A percentile compares a stretch with the other conserved stretches of the same genome.
phyloP scores from a whole-genome alignment of 495 filamentous ascomycete species.

The Xylaria venustula region DNA sequence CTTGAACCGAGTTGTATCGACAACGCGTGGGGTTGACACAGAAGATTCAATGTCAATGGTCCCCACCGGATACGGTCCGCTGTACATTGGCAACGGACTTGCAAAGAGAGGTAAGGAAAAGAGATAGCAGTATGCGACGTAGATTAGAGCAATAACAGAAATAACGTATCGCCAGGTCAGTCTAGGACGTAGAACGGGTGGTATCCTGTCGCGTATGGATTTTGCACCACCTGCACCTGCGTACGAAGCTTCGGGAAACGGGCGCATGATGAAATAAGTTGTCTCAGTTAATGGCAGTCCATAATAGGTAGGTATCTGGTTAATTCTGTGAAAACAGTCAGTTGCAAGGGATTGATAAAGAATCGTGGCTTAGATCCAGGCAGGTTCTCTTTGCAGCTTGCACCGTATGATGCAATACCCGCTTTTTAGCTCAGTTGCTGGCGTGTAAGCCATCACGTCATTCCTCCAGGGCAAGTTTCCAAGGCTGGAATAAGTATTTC shows the following conservation, averaged over 20 bases:
- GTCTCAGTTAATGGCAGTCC: background rate
- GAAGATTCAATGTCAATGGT: constrained; percentile 47
- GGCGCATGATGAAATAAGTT: background rate
- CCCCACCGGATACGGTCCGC: constrained; percentile 48
- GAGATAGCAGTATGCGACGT: constrained; percentile 39
- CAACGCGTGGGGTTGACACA: constrained; percentile 26
- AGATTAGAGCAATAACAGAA: constrained; percentile 17
- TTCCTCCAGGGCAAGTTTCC: background rate
- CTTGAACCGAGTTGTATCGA: constrained; percentile 40
- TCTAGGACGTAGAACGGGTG: constrained; percentile 7
- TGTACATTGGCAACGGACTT: constrained; percentile 43
- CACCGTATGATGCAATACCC: constrained; percentile 2
- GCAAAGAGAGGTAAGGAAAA: constrained; percentile 43
- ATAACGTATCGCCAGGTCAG: constrained; percentile 31
- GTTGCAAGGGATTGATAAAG: background rate
- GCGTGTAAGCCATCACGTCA: background rate
- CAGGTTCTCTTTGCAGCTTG: background rate
- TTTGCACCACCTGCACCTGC: constrained; percentile 5
- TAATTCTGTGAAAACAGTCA: background rate
- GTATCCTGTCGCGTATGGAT: constrained; percentile 1
- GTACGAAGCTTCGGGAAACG: constrained; percentile 8
- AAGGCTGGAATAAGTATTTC: no score
- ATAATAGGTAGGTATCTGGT: background rate
- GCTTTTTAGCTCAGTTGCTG: background rate
- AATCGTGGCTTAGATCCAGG: no score